Percentiles rank a stretch among this genome's conserved stretches.
Evolutionary conservation across 2,329 filamentous ascomycete species (phyloP).

Genomic region (Nothophoma quercina): DNA sequence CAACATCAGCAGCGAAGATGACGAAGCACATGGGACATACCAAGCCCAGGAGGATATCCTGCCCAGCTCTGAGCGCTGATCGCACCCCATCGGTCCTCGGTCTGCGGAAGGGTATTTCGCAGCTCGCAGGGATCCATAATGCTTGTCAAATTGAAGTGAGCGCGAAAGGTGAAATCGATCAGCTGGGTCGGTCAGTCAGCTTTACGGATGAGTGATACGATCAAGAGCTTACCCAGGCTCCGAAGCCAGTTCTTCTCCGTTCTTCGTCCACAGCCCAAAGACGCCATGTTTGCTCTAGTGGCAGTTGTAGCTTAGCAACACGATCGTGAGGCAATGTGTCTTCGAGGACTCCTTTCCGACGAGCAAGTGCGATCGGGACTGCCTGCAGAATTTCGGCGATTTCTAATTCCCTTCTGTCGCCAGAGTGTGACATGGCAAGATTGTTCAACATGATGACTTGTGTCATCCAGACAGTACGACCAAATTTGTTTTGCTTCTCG

Average conservation of each 20-base stretch:
- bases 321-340: constrained; percentile 1
- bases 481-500: background rate
- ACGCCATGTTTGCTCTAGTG: constrained; percentile 1
- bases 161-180: background rate
- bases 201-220: background rate
- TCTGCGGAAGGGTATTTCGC: constrained; percentile 3
- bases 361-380: background rate
- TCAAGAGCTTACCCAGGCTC: constrained; percentile 5
- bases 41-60: background rate
- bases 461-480: constrained; percentile 6
- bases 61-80: constrained; percentile 2
- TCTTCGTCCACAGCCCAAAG: constrained; percentile 6
- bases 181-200: background rate
- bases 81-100: background rate
- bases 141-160: background rate
- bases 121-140: background rate
- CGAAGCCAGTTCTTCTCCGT: constrained; percentile 1
- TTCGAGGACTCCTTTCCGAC: background rate
- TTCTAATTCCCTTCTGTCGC: constrained; percentile 1
- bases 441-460: constrained; percentile 5
- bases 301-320: background rate
- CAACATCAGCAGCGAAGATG: background rate
- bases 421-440: constrained; percentile 6
- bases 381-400: background rate
- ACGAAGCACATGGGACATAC: background rate